These are phyloP conservation scores for Xylariaceae sp. DNA, from an alignment of 2,329 filamentous ascomycete genomes.

Conservation along the genomic window DNA sequence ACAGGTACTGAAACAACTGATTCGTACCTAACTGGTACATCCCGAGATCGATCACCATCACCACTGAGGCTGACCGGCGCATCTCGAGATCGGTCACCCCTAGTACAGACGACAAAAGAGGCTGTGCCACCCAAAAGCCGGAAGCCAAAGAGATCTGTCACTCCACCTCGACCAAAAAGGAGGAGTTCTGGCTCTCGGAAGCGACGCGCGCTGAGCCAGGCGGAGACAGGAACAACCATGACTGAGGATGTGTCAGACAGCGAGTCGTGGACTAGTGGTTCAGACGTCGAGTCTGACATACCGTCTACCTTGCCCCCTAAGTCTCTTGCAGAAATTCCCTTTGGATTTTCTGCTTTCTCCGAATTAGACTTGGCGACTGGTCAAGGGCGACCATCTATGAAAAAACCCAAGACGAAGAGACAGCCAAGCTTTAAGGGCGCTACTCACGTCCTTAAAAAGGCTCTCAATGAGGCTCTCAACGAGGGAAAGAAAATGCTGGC, in stretches of 20 bases:
- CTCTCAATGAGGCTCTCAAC: conserved; percentile 60
- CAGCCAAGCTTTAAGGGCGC: conserved; percentile 58
- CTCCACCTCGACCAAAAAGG: conserved; percentile 26
- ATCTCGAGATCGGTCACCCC: conserved; percentile 34
- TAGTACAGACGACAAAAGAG: conserved; percentile 39
- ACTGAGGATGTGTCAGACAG: conserved; percentile 34
- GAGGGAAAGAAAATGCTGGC: conserved; percentile 65
- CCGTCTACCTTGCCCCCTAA: conserved; percentile 46
- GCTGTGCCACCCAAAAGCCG: too few relatives aligned
- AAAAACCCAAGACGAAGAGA: conserved; percentile 48
- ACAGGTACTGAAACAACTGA: conserved; percentile 16
- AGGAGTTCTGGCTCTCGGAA: conserved; percentile 22
- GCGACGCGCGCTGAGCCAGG: conserved; percentile 16
- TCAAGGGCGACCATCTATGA: conserved; percentile 43
- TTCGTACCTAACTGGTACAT: conserved; percentile 10
- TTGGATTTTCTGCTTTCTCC: conserved; percentile 66
- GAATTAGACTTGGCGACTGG: conserved; percentile 57
- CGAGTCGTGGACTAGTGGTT: conserved; percentile 34
- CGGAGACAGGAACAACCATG: conserved; percentile 27
- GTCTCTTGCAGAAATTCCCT: conserved; percentile 59
- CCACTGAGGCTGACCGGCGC: too few relatives aligned
- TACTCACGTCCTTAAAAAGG: conserved; percentile 63
- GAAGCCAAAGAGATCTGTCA: conserved; percentile 10
- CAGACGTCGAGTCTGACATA: conserved; percentile 33
- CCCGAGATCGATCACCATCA: conserved; percentile 25